These are phyloP conservation scores for Lanmaoa rubissima DNA, from an alignment of 768 basidiomycete species.

Conservation along the genomic window DNA sequence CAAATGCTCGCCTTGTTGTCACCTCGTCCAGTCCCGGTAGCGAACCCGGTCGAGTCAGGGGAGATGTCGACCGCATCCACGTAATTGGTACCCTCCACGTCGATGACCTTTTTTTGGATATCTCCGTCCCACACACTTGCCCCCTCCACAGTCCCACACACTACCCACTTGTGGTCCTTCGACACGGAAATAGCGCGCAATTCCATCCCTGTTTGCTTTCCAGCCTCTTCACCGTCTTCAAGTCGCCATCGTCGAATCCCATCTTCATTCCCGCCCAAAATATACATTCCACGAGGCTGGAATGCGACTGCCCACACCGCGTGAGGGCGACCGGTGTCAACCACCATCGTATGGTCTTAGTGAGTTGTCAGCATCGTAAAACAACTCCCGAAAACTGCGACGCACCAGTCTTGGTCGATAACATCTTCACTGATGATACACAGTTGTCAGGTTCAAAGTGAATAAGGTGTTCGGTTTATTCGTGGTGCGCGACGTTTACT, in stretches of 20 bases:
- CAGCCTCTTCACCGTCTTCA: too few species aligned
- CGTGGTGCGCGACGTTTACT: background rate
- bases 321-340: background rate
- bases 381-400: background rate
- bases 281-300: background rate
- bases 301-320: background rate
- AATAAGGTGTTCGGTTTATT: background rate
- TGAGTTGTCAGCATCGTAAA: background rate
- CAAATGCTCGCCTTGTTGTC: background rate
- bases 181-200: background rate
- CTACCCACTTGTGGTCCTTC: background rate
- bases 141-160: background rate
- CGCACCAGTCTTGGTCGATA: background rate
- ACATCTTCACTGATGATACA: background rate
- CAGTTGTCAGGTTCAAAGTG: background rate
- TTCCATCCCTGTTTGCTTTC: background rate
- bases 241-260: too few species aligned
- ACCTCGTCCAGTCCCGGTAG: background rate
- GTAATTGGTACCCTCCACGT: background rate
- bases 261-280: background rate
- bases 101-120: background rate
- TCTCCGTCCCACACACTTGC: background rate
- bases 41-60: background rate
- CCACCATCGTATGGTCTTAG: background rate
- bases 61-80: background rate